Evolutionary conservation across 2,329 filamentous ascomycete species (phyloP).

Genomic region (Mariannaea sp.): DNA sequence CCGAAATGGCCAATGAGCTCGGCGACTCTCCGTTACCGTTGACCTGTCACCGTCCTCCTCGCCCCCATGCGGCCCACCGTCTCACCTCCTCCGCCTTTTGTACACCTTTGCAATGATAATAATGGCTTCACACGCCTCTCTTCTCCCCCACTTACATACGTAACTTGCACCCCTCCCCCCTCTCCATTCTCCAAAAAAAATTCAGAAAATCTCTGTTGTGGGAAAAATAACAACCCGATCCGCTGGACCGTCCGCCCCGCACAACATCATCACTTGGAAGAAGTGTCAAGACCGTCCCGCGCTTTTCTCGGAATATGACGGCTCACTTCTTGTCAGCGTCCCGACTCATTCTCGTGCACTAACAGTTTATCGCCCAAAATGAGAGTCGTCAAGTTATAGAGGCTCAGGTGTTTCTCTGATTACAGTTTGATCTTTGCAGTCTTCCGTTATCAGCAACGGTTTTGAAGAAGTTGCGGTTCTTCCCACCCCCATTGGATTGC

Average conservation of each 20-base stretch:
- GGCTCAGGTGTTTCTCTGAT: background rate
- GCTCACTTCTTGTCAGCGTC: constrained; percentile 2
- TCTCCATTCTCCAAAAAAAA: background rate
- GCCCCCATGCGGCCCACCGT: constrained; percentile 14
- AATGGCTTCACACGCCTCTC: constrained; percentile 18
- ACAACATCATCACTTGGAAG: constrained; percentile 29
- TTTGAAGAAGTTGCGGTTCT: background rate
- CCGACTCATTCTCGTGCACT: constrained; percentile 22
- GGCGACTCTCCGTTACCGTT: constrained; percentile 35
- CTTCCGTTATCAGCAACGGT: constrained; percentile 21
- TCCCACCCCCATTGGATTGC: constrained; percentile 1
- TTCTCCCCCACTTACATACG: constrained; percentile 1
- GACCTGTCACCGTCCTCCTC: constrained; percentile 14
- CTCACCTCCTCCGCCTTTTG: too few species aligned
- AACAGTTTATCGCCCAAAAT: constrained; percentile 17
- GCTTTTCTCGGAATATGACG: constrained; percentile 13
- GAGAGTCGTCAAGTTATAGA: constrained; percentile 9
- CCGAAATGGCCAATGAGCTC: constrained; percentile 20
- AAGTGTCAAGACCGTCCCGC: constrained; percentile 15
- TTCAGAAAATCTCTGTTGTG: background rate
- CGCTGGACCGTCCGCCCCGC: constrained; percentile 34
- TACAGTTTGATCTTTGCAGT: background rate
- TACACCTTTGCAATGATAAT: too few species aligned
- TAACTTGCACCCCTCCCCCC: constrained; percentile 1
- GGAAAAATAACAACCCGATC: constrained; percentile 27